These are phyloP conservation scores for Sphagnum magellanicum DNA, from an alignment of 228 moss, liverwort and hornwort genomes.

Conservation along the genomic window DNA sequence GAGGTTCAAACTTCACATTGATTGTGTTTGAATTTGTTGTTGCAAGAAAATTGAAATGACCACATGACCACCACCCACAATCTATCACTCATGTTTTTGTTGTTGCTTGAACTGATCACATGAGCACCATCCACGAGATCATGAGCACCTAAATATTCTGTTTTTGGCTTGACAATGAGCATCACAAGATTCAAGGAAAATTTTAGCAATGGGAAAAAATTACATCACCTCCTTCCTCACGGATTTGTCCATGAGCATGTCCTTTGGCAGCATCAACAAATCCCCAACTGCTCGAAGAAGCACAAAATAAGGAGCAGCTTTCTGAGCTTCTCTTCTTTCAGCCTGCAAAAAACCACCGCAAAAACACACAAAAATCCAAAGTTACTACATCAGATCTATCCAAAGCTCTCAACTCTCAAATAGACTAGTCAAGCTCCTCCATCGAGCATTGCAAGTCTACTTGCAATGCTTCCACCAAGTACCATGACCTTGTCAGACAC, in stretches of 20 bases:
- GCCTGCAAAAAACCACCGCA: slow-evolving; percentile 52
- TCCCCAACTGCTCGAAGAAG: slow-evolving; percentile 44
- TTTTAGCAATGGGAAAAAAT: background rate
- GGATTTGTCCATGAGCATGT: slow-evolving; percentile 45
- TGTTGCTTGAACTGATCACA: no score
- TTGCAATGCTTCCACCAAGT: no score
- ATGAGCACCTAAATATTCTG: background rate
- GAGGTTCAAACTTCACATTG: no score
- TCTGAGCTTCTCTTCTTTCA: slow-evolving; percentile 73
- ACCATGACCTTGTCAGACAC: background rate
- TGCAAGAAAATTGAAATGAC: no score
- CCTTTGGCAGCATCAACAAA: slow-evolving; percentile 51
- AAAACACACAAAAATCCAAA: background rate
- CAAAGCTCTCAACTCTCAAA: no score
- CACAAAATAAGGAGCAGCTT: slow-evolving; percentile 43
- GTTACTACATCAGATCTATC: no score
- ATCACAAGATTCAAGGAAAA: background rate
- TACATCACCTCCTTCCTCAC: slow-evolving; percentile 36
- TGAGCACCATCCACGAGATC: no score
- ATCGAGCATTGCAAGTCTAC: no score
- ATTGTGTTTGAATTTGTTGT: no score
- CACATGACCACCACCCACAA: no score
- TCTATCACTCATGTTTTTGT: no score
- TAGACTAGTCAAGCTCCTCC: no score
- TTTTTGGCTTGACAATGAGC: background rate